Percentiles rank a stretch among this genome's conserved stretches.
These are phyloP conservation scores for Onygenales sp. DNA, from an alignment of 2,329 filamentous ascomycete genomes.

Conservation along the genomic window DNA sequence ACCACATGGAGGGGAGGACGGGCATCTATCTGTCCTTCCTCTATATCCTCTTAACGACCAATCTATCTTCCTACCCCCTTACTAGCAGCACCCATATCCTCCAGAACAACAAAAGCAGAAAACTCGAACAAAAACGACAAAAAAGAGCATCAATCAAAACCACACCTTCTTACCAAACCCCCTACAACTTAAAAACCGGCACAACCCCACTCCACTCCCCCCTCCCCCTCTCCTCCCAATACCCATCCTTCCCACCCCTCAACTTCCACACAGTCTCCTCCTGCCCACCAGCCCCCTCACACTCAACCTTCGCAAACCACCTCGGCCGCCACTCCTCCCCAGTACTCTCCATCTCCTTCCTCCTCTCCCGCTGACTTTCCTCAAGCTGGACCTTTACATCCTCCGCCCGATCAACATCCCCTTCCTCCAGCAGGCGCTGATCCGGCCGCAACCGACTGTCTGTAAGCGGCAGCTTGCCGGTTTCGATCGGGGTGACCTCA, in stretches of 20 bases:
- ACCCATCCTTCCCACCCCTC: conserved; percentile 73
- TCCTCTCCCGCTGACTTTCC: conserved; percentile 68
- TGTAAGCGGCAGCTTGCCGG: conserved; percentile 64
- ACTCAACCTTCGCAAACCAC: conserved; percentile 70
- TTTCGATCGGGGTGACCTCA: conserved; percentile 73
- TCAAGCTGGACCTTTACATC: conserved; percentile 72
- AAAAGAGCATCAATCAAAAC: background rate
- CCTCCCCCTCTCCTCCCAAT: conserved; percentile 77
- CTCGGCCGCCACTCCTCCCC: conserved; percentile 64
- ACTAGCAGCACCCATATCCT: too few relatives aligned
- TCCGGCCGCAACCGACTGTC: conserved; percentile 80
- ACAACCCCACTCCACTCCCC: conserved; percentile 55
- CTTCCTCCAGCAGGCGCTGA: conserved; percentile 73
- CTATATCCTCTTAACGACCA: too few relatives aligned
- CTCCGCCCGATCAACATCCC: conserved; percentile 76
- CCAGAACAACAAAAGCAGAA: too few relatives aligned
- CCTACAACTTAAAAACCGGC: conserved; percentile 42
- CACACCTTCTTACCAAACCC: background rate
- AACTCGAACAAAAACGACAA: too few relatives aligned
- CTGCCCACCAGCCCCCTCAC: conserved; percentile 13
- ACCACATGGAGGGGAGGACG: too few relatives aligned
- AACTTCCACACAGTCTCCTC: conserved; percentile 11
- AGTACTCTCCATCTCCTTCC: conserved; percentile 64
- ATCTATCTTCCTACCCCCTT: too few relatives aligned
- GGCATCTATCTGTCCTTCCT: too few relatives aligned